Conservation (phyloP, 768 basidiomycete genomes). For the Hericium rajendrae region DNA sequence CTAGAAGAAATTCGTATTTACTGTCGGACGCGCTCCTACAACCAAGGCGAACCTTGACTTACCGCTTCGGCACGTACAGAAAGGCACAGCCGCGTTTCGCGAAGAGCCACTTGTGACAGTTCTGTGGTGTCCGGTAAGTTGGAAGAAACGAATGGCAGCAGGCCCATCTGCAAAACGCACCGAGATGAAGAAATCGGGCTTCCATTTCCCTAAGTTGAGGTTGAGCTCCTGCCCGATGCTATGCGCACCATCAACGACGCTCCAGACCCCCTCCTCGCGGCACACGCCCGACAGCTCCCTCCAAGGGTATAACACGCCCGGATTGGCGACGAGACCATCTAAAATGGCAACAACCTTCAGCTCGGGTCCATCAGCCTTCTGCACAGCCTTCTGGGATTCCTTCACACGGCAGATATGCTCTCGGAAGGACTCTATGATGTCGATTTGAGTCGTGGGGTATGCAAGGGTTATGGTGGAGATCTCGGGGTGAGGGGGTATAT, state of each 20-base stretch:
- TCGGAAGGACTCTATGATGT: conserved; percentile 44
- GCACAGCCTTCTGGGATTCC: conserved; percentile 3
- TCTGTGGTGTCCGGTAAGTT: conserved; percentile 28
- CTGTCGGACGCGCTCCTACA: too few species aligned
- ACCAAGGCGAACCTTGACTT: conserved; percentile 6
- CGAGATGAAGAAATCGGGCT: conserved; percentile 74
- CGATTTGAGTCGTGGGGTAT: conserved; percentile 48
- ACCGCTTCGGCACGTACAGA: conserved; percentile 66
- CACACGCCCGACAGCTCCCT: conserved; percentile 57
- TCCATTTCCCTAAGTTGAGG: conserved; percentile 42
- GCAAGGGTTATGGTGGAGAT: conserved; percentile 38
- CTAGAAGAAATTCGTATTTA: too few species aligned
- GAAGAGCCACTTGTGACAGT: conserved; percentile 82
- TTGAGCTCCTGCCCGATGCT: conserved; percentile 62
- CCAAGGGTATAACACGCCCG: conserved; percentile 63
- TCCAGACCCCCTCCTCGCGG: conserved; percentile 50
- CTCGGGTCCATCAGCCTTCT: conserved; percentile 14
- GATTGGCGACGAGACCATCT: conserved; percentile 55
- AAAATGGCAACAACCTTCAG: conserved; percentile 58
- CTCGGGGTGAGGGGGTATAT: conserved; percentile 44
- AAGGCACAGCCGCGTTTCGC: conserved; percentile 58
- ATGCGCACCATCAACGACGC: conserved; percentile 75
- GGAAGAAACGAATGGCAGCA: not conserved
- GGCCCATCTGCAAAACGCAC: conserved; percentile 27
- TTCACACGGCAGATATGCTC: conserved; percentile 25